Evolutionary conservation across 345 rosid genomes (phyloP).

Genomic region (Leavenworthia alabamica): DNA sequence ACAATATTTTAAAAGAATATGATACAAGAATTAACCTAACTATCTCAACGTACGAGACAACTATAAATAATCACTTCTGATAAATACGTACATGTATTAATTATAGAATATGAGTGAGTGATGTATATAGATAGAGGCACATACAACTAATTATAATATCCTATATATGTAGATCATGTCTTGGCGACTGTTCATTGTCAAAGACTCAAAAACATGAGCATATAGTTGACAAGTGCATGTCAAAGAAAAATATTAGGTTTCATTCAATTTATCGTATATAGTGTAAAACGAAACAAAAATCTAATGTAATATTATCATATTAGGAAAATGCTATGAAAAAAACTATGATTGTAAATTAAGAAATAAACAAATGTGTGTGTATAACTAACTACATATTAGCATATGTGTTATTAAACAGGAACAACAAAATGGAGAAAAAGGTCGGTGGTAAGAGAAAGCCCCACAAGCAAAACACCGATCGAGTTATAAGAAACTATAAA

Average conservation of each 20-base stretch:
- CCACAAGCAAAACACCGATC: slow-evolving; percentile 57
- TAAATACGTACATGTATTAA: background rate
- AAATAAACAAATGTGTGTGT: background rate
- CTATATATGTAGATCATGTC: background rate
- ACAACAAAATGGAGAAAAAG: background rate
- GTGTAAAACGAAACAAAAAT: too few species aligned
- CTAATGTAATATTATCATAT: background rate
- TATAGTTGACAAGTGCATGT: too few species aligned
- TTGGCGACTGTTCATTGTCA: too few species aligned
- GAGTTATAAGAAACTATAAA: slow-evolving; percentile 42
- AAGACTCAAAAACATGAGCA: too few species aligned
- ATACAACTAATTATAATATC: background rate
- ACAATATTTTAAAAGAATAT: background rate
- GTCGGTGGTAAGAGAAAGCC: slow-evolving; percentile 33
- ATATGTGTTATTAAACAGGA: background rate
- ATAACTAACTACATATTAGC: too few species aligned
- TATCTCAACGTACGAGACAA: background rate
- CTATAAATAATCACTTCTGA: background rate
- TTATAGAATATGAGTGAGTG: background rate
- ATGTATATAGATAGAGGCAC: background rate
- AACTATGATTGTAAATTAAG: background rate
- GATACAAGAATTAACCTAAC: background rate
- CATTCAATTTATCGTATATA: too few species aligned
- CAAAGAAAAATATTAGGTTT: too few species aligned
- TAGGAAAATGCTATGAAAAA: background rate